These are phyloP conservation scores for Prunus fruticosa DNA, from an alignment of 306 rosid species.

Conservation along the genomic window DNA sequence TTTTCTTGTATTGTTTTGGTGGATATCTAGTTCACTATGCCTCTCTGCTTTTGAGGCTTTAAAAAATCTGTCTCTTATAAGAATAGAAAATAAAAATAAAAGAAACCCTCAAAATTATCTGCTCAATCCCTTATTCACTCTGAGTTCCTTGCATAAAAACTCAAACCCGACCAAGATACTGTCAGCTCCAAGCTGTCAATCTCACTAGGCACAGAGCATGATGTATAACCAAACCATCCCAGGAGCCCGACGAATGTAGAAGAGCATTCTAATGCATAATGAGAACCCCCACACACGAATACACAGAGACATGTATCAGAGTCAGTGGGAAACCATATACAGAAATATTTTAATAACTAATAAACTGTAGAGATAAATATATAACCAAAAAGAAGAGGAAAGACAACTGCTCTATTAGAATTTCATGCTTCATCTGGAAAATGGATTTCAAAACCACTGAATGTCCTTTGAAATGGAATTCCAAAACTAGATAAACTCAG, in stretches of 20 bases:
- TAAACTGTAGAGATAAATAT: no score
- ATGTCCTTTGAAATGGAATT: background rate
- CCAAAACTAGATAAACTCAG: background rate
- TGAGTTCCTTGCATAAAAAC: no score
- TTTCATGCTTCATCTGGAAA: background rate
- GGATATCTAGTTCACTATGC: no score
- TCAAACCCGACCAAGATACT: no score
- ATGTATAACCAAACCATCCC: background rate
- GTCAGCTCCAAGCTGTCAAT: no score
- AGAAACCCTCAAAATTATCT: no score
- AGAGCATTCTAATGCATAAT: background rate
- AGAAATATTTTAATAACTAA: background rate
- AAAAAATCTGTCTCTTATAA: no score
- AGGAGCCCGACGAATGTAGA: background rate
- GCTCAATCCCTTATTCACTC: no score
- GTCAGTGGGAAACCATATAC: background rate
- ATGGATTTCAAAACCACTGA: background rate
- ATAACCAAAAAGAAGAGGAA: no score
- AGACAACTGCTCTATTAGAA: background rate
- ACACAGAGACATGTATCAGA: background rate
- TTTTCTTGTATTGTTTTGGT: no score
- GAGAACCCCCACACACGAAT: background rate
- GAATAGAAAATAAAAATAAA: no score
- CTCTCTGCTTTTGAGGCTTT: no score
- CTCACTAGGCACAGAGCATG: background rate